Base-by-base conservation (phyloP, 352 stramenopile species). In the Globisporangium irregulare region DNA sequence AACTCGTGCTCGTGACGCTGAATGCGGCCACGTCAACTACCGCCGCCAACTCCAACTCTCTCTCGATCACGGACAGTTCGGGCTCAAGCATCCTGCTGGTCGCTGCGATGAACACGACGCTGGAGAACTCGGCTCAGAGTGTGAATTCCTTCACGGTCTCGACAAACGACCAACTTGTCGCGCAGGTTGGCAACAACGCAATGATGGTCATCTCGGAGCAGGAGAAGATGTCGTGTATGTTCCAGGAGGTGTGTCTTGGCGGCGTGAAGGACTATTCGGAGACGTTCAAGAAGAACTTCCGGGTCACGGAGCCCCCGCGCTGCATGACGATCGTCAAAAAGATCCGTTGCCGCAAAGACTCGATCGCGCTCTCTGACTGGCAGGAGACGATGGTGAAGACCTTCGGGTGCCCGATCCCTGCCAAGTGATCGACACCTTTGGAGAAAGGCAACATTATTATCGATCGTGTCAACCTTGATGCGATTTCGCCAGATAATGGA, bases 171-270 rank as follows among this genome's bases (percentile, higher is more conserved):
- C 50, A 59, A 20, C 46, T 66, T 1, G n/a, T 59, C n/a, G 46
- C 48, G 0, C 41, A 58, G 32, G 20, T 43, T 22, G 46, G 61
- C 27, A 48, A 15, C 20, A n/a, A 59, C 12, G 27, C 27, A 1
- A 20, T 6, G 3, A 51, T 6, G 22, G 22, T 59, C 29, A 66
- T 66, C 61, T 43, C 27, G 18, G 50, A 59, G 61, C 61, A 60
- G 25, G 53, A 82, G 69, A 74, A 70, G 51, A 82, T 88, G 71
- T 41, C 71, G 61, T 86, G 81, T 43, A 76, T 87, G 78, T 83
- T 82, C 51, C 70, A 88, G 46, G 68, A 85, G 43, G 67, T 84
- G 38, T 90, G 82, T 56, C 71, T 87, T 0, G 80, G 80, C 4
- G 80, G 80, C 10, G 73, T 73, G 0, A 43, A 62, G 1, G 78